Base-by-base conservation (phyloP, 805 yeast genomes). In the Ogataea neopini region DNA sequence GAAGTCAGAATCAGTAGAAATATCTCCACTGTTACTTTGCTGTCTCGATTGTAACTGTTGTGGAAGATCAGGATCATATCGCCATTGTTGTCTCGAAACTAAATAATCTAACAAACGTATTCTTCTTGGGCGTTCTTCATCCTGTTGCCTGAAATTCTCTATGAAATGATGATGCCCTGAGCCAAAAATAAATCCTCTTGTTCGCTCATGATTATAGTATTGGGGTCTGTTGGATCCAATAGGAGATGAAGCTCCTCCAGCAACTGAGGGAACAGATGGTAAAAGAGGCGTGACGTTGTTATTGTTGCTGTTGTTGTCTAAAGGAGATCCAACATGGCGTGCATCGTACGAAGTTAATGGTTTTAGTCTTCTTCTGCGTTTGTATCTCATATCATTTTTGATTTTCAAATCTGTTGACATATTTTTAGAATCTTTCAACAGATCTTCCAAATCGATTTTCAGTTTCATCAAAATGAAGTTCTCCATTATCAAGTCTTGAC, bases 401-500 rank as follows among this genome's bases (percentile, higher is more conserved):
- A 62, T 55, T 23, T 48, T 51, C 20, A 58, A 30, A 47, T 55
- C 58, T 23, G 54, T 33, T 20, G 32, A 20, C 2, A 19, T 18
- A 29, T 54, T 45, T 3, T 44, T 48, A 2, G 59, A 39, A 29
- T 54, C 54, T 34, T 56, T 53, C 13, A 62, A 40, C 11, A 61
- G 37, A 18, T 60, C 66, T 40, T 64, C 66, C 19, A 67, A 44
- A 42, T 65, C 65, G 36, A 68, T 50, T 29, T 57, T 60, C 20
- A 64, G 30, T 38, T 62, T 65, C 45, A 68, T 43, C 23, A 68
- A 49, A 5, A 67, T 47, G 44, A 58, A 68, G 35, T 62, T 61
- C 17, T 62, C 56, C 44, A 60, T 22, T 2, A 68, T 47, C n/a
- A 55, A 43, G 42, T 64, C 58, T 39, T 62, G 59, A 53, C 68